Evolutionary conservation across 2,329 filamentous ascomycete species (phyloP).

Genomic region (Neonectria punicea): DNA sequence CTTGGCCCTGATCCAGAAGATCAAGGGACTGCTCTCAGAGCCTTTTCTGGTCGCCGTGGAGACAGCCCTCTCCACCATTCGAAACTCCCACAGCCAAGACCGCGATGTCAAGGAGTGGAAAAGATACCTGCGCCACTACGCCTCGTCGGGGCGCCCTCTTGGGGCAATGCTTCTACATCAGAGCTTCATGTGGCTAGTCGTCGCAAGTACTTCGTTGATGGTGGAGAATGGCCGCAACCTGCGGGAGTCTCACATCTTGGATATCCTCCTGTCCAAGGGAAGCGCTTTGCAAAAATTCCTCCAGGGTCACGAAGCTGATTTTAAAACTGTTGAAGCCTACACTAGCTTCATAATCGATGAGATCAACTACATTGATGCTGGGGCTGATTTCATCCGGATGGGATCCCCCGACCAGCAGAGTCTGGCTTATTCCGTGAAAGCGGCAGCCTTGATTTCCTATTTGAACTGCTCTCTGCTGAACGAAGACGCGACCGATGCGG

Average conservation of each 20-base stretch:
- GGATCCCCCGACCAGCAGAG: slow-evolving; percentile 88
- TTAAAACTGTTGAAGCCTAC: slow-evolving; percentile 69
- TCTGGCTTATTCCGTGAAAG: slow-evolving; percentile 87
- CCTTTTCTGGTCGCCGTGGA: slow-evolving; percentile 87
- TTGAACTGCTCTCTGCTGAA: slow-evolving; percentile 87
- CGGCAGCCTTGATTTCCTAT: slow-evolving; percentile 82
- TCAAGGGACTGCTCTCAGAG: slow-evolving; percentile 82
- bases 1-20: slow-evolving; percentile 74
- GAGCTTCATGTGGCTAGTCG: slow-evolving; percentile 86
- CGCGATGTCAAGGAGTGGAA: slow-evolving; percentile 85
- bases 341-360: slow-evolving; percentile 81
- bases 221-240: slow-evolving; percentile 71
- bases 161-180: slow-evolving; percentile 92
- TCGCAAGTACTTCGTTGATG: slow-evolving; percentile 80
- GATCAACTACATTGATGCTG: slow-evolving; percentile 87
- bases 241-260: slow-evolving; percentile 73
- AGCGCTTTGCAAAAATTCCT: slow-evolving; percentile 53
- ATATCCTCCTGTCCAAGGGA: slow-evolving; percentile 73
- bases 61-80: slow-evolving; percentile 88
- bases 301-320: slow-evolving; percentile 61
- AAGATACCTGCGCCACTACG: slow-evolving; percentile 84
- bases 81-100: slow-evolving; percentile 77
- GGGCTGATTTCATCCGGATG: slow-evolving; percentile 84
- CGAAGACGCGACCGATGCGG: slow-evolving; percentile 81
- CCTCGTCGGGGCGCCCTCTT: slow-evolving; percentile 79